Evolutionary conservation across 2,329 filamentous ascomycete species (phyloP).

Genomic region (Pseudogymnoascus sp.): DNA sequence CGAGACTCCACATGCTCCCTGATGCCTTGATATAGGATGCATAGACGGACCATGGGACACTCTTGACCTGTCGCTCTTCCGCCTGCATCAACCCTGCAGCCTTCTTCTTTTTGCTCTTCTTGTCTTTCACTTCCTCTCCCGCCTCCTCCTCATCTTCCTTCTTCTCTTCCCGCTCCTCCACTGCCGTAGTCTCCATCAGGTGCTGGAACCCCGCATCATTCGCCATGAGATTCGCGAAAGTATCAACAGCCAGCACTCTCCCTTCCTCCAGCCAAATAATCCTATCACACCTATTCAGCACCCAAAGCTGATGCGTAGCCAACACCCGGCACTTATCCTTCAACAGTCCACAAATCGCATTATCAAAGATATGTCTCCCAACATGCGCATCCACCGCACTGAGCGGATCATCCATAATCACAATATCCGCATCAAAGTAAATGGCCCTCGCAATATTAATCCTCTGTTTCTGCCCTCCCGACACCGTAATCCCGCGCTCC

Average conservation of each 20-base stretch:
- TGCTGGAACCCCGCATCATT: constrained; percentile 69
- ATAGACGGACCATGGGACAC: constrained; percentile 56
- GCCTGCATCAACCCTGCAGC: constrained; percentile 61
- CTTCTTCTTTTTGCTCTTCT: constrained; percentile 48
- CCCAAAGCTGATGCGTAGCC: constrained; percentile 91
- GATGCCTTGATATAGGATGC: constrained; percentile 55
- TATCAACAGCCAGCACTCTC: constrained; percentile 74
- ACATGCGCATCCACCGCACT: constrained; percentile 64
- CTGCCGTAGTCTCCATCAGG: constrained; percentile 75
- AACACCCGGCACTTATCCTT: constrained; percentile 84
- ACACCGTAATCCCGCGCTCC: constrained; percentile 90
- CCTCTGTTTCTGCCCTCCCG: constrained; percentile 89
- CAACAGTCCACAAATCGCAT: constrained; percentile 82
- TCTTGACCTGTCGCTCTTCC: constrained; percentile 53
- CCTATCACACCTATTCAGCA: constrained; percentile 80
- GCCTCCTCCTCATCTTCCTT: constrained; percentile 40
- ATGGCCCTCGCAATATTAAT: constrained; percentile 84
- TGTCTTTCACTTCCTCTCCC: constrained; percentile 36
- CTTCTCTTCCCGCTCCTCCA: constrained; percentile 53
- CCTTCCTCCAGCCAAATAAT: constrained; percentile 92
- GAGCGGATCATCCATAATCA: constrained; percentile 61
- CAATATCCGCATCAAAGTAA: constrained; percentile 59
- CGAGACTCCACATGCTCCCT: constrained; percentile 47
- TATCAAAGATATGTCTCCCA: constrained; percentile 75
- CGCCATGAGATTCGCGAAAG: constrained; percentile 78